These are phyloP conservation scores for Sporobolomyces pararoseus DNA, from an alignment of 768 basidiomycete species.

Conservation along the genomic window DNA sequence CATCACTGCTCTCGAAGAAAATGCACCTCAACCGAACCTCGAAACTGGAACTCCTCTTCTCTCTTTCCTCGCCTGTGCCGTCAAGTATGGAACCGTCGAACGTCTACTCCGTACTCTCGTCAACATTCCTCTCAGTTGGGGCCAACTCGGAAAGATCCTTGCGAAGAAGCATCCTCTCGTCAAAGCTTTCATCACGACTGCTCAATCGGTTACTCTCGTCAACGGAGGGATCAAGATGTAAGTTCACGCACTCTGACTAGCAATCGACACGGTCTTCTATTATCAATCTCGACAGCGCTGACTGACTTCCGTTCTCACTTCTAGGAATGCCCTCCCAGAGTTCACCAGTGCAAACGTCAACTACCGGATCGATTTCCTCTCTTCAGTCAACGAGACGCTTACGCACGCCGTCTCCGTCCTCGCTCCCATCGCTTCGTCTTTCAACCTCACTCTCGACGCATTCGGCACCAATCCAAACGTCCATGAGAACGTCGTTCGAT, in stretches of 20 bases:
- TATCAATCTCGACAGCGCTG: too few relatives aligned
- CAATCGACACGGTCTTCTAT: too few relatives aligned
- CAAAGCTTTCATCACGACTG: slow-evolving; percentile 6
- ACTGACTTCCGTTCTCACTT: neutral
- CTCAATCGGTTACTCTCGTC: slow-evolving; percentile 13
- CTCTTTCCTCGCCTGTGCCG: slow-evolving; percentile 19
- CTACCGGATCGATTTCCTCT: slow-evolving; percentile 22
- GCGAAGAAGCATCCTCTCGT: neutral
- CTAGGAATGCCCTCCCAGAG: slow-evolving; percentile 30
- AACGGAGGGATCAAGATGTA: slow-evolving; percentile 26
- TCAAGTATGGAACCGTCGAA: slow-evolving; percentile 1
- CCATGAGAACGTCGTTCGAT: neutral
- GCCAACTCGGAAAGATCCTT: neutral
- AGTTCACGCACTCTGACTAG: neutral
- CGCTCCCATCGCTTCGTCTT: slow-evolving; percentile 5
- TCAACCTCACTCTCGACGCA: slow-evolving; percentile 15
- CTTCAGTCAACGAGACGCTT: neutral
- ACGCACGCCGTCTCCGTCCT: neutral
- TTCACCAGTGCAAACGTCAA: slow-evolving; percentile 6
- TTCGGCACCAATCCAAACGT: neutral
- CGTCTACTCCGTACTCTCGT: neutral
- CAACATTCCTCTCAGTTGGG: neutral
- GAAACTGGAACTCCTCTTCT: neutral
- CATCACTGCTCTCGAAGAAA: slow-evolving; percentile 48
- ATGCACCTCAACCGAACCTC: slow-evolving; percentile 8